These are phyloP conservation scores for Mycosphaerelloides madeirae DNA, from an alignment of 2,329 filamentous ascomycete genomes.

Conservation along the genomic window DNA sequence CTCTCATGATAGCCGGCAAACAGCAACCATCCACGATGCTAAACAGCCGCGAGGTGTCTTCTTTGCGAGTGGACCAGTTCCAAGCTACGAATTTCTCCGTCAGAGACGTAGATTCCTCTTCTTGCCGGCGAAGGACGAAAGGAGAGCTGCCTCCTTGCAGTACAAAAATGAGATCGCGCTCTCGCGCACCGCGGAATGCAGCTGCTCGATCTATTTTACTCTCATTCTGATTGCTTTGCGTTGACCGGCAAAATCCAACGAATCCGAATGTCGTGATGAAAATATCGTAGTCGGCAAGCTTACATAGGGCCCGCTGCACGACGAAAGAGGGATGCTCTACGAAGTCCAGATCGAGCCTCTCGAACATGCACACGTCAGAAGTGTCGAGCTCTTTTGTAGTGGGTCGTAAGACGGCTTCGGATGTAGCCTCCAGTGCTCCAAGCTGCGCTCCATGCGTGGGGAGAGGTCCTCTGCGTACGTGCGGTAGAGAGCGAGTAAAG, in stretches of 20 bases:
- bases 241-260: neutral
- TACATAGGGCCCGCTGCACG: neutral
- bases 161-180: neutral
- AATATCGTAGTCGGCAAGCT: neutral
- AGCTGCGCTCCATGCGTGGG: neutral
- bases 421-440: neutral
- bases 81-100: neutral
- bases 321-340: neutral
- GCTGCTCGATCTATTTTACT: neutral
- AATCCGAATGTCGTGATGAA: neutral
- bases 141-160: neutral
- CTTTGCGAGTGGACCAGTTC: neutral
- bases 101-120: neutral
- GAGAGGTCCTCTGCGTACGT: neutral
- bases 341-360: neutral
- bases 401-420: neutral
- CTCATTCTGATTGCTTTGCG: neutral
- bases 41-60: neutral
- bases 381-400: neutral
- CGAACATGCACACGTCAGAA: neutral
- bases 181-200: neutral
- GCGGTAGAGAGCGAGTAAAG: neutral
- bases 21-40: neutral
- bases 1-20: neutral
- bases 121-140: neutral